Conservation (phyloP, 805 yeast species). For the Citeromyces nyonsensis region DNA sequence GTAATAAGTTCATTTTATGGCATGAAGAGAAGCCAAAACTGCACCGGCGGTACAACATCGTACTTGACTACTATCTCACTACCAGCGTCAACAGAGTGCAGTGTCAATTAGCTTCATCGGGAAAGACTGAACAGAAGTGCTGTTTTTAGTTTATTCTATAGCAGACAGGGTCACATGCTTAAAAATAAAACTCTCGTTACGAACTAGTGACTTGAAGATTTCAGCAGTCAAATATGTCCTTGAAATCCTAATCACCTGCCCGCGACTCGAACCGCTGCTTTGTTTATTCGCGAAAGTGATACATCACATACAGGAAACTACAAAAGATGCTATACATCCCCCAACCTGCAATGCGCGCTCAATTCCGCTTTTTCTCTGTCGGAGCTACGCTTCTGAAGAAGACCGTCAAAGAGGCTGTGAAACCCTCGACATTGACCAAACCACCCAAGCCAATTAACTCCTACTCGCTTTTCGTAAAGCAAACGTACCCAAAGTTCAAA, state of each 20-base stretch:
- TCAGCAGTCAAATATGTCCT: too few relatives aligned
- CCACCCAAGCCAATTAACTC: constrained; percentile 1
- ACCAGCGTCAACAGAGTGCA: too few relatives aligned
- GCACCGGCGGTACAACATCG: too few relatives aligned
- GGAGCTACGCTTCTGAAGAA: neutral
- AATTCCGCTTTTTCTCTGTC: neutral
- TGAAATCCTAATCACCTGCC: constrained; percentile 1
- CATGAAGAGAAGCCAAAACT: too few relatives aligned
- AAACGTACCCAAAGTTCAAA: neutral
- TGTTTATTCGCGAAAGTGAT: neutral
- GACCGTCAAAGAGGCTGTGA: neutral
- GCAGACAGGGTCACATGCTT: too few relatives aligned
- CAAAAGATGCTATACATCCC: neutral
- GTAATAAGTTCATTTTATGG: too few relatives aligned
- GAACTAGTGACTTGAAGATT: too few relatives aligned
- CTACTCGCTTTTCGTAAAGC: constrained; percentile 1
- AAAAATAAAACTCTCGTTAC: too few relatives aligned
- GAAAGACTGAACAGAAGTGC: too few relatives aligned
- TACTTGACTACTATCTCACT: too few relatives aligned
- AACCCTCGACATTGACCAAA: neutral
- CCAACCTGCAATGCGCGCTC: constrained; percentile 1
- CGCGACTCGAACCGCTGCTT: neutral
- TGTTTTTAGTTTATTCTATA: too few relatives aligned
- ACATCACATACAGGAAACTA: constrained; percentile 1
- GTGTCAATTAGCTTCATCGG: too few relatives aligned